Evolutionary conservation across 1,139 yeast species (phyloP), one percentile per base, ranked within the genome.

Genomic region (Pneumocystis canis): DNA sequence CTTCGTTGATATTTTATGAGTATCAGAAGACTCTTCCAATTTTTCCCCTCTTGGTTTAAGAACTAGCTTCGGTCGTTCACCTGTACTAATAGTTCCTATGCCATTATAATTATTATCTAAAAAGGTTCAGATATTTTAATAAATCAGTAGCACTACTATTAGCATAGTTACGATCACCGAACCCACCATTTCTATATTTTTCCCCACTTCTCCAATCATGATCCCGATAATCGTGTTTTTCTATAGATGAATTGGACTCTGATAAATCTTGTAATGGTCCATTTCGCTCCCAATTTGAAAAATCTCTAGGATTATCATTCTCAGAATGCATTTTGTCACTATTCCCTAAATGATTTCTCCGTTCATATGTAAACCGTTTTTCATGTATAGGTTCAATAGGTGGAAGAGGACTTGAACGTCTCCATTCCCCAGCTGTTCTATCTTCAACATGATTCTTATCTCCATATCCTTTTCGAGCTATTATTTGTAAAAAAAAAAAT

Each of bases 401-500:
- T 35, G 72, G 71, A 62, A 70, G 64, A 63, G 78, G 80, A 20
- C 75, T 76, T 64, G 74, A 71, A 68, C 70, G 71, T 67, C 71
- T 73, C 69, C 74, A 70, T 58, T 70, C 70, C 31, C 69, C 65
- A 37, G 65, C 61, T 11, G 68, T 66, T 25, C 69, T 66, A 60
- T 67, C 67, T 3, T 68, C 69, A 61, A 61, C 64, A 60, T 63
- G 65, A 28, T 68, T 67, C 67, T 73, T 71, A 58, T 73, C 73
- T 5, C 67, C 58, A 47, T 69, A 64, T 74, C 74, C 71, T 67
- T 73, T 76, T 61, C 73, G 68, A 30, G 73, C 74, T 31, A 72
- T 71, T 62, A 71, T 70, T 20, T 68, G 65, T 61, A 58, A 69
- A 67, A 75, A 58, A 69, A 67, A 75, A 71, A 69, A 59, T 65